Evolutionary conservation across 1,284 basidiomycete species (phyloP).

Genomic region (Porogramme epimiltina): DNA sequence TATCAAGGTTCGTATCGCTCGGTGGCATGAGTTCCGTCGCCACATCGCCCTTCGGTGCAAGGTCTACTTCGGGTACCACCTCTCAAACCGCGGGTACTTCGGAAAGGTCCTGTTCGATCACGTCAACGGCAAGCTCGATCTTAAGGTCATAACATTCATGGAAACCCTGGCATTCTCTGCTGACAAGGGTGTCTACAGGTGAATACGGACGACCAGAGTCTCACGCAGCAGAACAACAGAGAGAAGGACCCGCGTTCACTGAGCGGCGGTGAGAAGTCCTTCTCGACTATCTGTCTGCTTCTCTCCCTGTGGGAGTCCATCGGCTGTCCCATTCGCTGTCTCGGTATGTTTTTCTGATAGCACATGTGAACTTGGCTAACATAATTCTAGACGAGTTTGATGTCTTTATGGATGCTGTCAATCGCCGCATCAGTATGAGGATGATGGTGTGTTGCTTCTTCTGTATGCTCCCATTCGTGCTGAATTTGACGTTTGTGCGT

Average conservation of each 20-base stretch:
- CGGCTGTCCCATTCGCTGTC: conserved; percentile 90
- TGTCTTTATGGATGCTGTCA: conserved; percentile 95
- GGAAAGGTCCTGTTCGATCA: conserved; percentile 90
- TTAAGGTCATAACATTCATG: conserved; percentile 66
- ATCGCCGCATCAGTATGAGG: conserved; percentile 87
- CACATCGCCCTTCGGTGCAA: conserved; percentile 88
- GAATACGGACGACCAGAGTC: conserved; percentile 76
- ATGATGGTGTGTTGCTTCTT: conserved; percentile 76
- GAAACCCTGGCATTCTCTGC: background rate
- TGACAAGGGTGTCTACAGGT: conserved; percentile 43
- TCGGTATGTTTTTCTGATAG: conserved; percentile 59
- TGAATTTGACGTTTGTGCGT: background rate
- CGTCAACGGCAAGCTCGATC: conserved; percentile 58
- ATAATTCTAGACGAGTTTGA: conserved; percentile 78
- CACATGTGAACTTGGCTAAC: background rate
- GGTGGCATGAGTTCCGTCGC: conserved; percentile 87
- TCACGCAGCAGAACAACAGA: conserved; percentile 56
- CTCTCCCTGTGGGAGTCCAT: conserved; percentile 95
- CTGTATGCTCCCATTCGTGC: conserved; percentile 26
- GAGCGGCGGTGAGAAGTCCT: conserved; percentile 95
- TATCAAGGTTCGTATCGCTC: conserved; percentile 61
- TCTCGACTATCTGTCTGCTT: conserved; percentile 93
- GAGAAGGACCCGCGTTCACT: conserved; percentile 84
- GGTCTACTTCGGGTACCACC: conserved; percentile 79
- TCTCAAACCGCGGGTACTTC: conserved; percentile 84